phyloP scores from a whole-genome alignment of 345 rosid genomes.

The Nasturtium officinale region DNA sequence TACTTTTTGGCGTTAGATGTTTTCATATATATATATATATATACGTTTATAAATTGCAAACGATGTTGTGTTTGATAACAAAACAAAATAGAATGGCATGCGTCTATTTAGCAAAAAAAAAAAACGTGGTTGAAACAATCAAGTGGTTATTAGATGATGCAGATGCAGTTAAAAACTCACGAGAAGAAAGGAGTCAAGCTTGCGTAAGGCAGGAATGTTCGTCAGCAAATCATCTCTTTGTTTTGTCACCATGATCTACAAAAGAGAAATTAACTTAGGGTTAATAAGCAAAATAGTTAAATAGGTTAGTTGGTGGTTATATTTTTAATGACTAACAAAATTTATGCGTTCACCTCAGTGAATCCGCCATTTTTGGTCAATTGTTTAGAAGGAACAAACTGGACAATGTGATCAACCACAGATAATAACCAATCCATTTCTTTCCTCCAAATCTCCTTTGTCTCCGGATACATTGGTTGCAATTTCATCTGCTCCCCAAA shows the following conservation, averaged over 20 bases:
- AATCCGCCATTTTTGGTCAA: conserved; percentile 53
- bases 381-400: conserved; percentile 70
- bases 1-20: not conserved
- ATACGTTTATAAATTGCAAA: conserved; percentile 5
- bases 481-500: conserved; percentile 54
- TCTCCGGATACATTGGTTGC: conserved; percentile 67
- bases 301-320: not conserved
- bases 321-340: not conserved
- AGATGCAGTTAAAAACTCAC: conserved; percentile 48
- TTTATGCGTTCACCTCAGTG: conserved; percentile 63
- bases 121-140: not conserved
- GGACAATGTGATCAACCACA: conserved; percentile 69
- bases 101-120: not conserved
- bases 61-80: not conserved
- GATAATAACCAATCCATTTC: conserved; percentile 71
- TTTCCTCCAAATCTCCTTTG: conserved; percentile 60
- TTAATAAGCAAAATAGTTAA: not conserved
- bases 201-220: conserved; percentile 81
- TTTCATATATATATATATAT: not conserved
- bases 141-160: not conserved
- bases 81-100: not conserved
- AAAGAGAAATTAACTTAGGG: not conserved
- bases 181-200: conserved; percentile 81
- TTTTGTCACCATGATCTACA: conserved; percentile 80
- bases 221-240: conserved; percentile 80